Percentiles rank a stretch among this genome's conserved stretches.
These are phyloP conservation scores for Thuja plicata DNA, from an alignment of 83 land plant genomes.

Conservation along the genomic window DNA sequence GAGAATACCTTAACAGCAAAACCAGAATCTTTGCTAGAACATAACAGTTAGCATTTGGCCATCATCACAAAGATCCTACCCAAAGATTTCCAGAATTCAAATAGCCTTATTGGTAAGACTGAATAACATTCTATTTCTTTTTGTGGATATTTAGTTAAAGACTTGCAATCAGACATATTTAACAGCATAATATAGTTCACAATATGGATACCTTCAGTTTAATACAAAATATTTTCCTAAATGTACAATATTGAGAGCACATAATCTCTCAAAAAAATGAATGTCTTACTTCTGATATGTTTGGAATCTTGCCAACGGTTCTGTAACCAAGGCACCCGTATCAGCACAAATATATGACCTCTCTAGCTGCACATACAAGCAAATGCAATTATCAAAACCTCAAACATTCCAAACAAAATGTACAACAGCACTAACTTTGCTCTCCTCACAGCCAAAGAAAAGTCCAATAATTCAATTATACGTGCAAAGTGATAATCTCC, in stretches of 20 bases:
- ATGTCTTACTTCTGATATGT: slow-evolving; percentile 68
- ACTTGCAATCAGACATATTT: not conserved
- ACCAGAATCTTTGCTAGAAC: not conserved
- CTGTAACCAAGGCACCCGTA: slow-evolving; percentile 77
- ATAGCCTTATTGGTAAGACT: not conserved
- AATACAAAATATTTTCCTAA: slow-evolving; percentile 2
- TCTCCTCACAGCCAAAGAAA: not conserved
- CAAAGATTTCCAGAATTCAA: not conserved
- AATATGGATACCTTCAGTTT: not conserved
- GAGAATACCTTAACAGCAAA: not conserved
- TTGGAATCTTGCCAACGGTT: slow-evolving; percentile 59
- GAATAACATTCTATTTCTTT: not conserved
- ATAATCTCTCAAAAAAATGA: not conserved
- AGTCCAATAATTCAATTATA: not conserved
- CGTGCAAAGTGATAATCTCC: not conserved
- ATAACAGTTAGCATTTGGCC: not conserved
- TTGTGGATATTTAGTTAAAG: not conserved
- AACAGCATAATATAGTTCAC: not conserved
- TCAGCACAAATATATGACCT: slow-evolving; percentile 86
- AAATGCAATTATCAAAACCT: not conserved
- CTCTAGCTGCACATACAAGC: slow-evolving; percentile 58
- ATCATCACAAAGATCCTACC: not conserved
- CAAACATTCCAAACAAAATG: slow-evolving; percentile 4
- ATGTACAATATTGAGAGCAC: not conserved
- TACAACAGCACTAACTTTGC: not conserved